Base-by-base conservation (phyloP, 2,329 filamentous ascomycete species). In the Monilinia vaccinii-corymbosi region DNA sequence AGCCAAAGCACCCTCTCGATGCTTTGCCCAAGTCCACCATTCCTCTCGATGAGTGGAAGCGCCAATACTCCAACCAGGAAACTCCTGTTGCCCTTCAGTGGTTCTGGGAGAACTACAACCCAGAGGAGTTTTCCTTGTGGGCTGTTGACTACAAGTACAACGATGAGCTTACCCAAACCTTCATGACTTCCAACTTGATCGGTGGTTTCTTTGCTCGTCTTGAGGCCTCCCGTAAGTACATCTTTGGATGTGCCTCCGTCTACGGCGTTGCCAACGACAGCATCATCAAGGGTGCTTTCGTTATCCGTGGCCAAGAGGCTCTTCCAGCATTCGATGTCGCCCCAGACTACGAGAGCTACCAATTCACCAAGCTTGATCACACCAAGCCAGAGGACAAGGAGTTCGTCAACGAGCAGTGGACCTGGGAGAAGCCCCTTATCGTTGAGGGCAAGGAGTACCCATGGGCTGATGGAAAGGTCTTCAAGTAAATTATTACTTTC, bases 101-200 rank as follows among this genome's bases (percentile, higher is more conserved):
- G 88, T 97, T 99, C 87, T 99, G 93, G 93, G 86, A 97, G 80
- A 91, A 95, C 77, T 84, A 85, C 78, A 93, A 94, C 74, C 87
- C 94, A 70, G 87, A 91, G 67, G 94, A 99, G 79, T 99, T 94
- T 85, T 96, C 91, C 60, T 79, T 99, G 76, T 99, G 91, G 91
- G 86, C 85, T 76, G 80, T 92, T 70, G 87, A 92, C 78, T 99
- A 96, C 87, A 97, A 96, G 87, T 99, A 99, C 84, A 96, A 97
- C 78, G 86, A 96, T 64, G 94, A 99, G 86, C 84, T 99, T 69
- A 97, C 91, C 73, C 81, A 94, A 77, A 89, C 88, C 73, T 99
- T 99, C 89, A 99, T 99, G 94, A 93, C 91, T 70, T 90, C 88
- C 83, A 99, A 99, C 85, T 81, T 97, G 77, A 93, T 99, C 75